phyloP scores from a whole-genome alignment of 768 basidiomycete species.

The Boletus coccyginus region DNA sequence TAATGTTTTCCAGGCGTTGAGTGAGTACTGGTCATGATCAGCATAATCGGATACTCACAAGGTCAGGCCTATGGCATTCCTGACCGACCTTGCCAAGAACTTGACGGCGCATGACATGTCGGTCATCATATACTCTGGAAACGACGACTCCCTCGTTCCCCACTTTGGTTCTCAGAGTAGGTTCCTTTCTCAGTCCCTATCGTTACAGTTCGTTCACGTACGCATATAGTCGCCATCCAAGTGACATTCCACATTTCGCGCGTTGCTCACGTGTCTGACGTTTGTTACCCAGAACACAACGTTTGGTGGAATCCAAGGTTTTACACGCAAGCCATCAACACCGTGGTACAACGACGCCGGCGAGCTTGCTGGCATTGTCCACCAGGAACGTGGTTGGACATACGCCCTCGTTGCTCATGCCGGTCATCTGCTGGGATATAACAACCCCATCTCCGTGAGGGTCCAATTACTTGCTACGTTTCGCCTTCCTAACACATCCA shows the following conservation, averaged over 20 bases:
- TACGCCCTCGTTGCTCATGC: conserved; percentile 39
- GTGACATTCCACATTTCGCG: conserved; percentile 23
- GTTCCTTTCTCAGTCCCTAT: conserved; percentile 4
- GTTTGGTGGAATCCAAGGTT: conserved; percentile 75
- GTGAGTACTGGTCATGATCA: conserved; percentile 22
- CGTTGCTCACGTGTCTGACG: not conserved
- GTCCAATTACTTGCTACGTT: not conserved
- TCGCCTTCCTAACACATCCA: conserved; percentile 22
- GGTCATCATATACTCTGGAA: conserved; percentile 62
- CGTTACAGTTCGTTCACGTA: not conserved
- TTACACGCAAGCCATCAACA: conserved; percentile 63
- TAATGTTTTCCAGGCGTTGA: conserved; percentile 27
- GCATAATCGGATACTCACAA: not conserved
- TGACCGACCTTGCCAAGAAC: conserved; percentile 64
- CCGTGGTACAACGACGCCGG: conserved; percentile 60
- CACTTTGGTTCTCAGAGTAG: conserved; percentile 62
- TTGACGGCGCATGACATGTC: conserved; percentile 45
- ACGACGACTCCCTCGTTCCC: conserved; percentile 62
- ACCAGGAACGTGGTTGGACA: conserved; percentile 67
- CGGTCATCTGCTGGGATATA: conserved; percentile 37
- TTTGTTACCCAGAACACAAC: conserved; percentile 59
- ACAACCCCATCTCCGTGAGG: conserved; percentile 44
- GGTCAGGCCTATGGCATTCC: conserved; percentile 57
- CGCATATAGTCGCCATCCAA: conserved; percentile 50
- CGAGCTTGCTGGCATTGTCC: conserved; percentile 61